These are phyloP conservation scores for Aspergillus haitiensis DNA, from an alignment of 495 filamentous ascomycete species.

Conservation along the genomic window DNA sequence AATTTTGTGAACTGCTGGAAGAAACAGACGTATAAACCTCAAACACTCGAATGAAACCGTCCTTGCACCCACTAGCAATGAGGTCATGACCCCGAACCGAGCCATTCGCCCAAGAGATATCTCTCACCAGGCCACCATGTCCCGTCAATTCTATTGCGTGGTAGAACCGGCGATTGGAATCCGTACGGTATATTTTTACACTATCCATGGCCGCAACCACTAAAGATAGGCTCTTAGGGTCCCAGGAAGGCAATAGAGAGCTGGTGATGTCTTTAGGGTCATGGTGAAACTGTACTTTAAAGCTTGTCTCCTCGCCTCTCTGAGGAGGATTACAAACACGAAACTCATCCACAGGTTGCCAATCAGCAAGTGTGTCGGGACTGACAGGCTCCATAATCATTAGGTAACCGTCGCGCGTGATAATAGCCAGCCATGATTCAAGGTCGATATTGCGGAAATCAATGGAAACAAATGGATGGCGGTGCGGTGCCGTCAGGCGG, in stretches of 20 bases:
- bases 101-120: conserved; percentile 89
- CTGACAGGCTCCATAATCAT: conserved; percentile 83
- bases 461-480: conserved; percentile 71
- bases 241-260: conserved; percentile 72
- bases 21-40: conserved; percentile 61
- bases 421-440: conserved; percentile 78
- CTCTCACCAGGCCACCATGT: conserved; percentile 76
- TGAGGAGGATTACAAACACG: conserved; percentile 59
- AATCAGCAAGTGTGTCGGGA: conserved; percentile 76
- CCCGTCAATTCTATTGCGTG: conserved; percentile 70
- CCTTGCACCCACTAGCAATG: conserved; percentile 87
- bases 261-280: conserved; percentile 76
- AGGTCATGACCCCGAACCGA: conserved; percentile 84
- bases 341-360: conserved; percentile 70
- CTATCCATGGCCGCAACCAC: conserved; percentile 81
- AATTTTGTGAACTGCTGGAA: conserved; percentile 30
- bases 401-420: conserved; percentile 77
- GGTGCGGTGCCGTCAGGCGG: conserved; percentile 54
- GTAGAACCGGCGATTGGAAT: conserved; percentile 68
- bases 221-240: conserved; percentile 68
- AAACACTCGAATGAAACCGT: conserved; percentile 84
- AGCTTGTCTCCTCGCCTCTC: conserved; percentile 80
- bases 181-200: conserved; percentile 78
- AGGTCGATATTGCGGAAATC: conserved; percentile 73
- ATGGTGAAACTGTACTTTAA: conserved; percentile 81